Evolutionary conservation across 495 filamentous ascomycete species (phyloP), one percentile per base, ranked within the genome.

Genomic region (Chaetomium cochliodes): DNA sequence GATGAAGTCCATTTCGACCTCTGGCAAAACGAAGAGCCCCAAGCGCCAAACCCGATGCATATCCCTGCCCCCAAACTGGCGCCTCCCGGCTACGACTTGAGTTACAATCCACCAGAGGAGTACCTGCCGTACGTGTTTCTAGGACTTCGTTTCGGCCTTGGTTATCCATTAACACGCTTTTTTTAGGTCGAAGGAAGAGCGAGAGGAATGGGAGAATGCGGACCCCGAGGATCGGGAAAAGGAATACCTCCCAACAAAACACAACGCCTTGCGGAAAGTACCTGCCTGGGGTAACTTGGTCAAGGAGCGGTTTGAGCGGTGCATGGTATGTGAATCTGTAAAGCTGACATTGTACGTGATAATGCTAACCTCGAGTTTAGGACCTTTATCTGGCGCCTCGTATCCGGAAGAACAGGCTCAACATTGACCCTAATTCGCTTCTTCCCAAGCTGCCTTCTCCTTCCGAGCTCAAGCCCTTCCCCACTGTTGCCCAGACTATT

Each of bases 291-390:
- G 90, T 44, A 86, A 79, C 59, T 90, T 96, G 61, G 85, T 98
- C 67, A 96, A 97, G 72, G 93, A 98, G 79, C 88, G 92, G 69
- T 98, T 98, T 67, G 96, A 98, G 74, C 82, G 94, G 69, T 97
- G 92, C 73, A 78, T 98, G 69, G 70, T 70, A 65, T 23, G 65
- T 63, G 16, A 12, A 39, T 16, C 37, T 12, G 23, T 8, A 11
- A 37, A 25, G 12, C 3, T 18, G 33, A 15, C 5, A 37, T 8
- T 13, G 3, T 13, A 18, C 23, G 11, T 26, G 1, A 22, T 20
- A 13, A 5, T 0, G 23, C 53, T 50, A 15, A 67, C 33, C 25
- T 41, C 25, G 56, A 22, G 15, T 28, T 44, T 56, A 72, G 70
- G 94, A 98, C 78, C 83, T 98, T 7, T 98, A 98, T 73, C 85